These are phyloP conservation scores for Leishmania lainsoni DNA, from an alignment of 208 protist species.

Conservation along the genomic window DNA sequence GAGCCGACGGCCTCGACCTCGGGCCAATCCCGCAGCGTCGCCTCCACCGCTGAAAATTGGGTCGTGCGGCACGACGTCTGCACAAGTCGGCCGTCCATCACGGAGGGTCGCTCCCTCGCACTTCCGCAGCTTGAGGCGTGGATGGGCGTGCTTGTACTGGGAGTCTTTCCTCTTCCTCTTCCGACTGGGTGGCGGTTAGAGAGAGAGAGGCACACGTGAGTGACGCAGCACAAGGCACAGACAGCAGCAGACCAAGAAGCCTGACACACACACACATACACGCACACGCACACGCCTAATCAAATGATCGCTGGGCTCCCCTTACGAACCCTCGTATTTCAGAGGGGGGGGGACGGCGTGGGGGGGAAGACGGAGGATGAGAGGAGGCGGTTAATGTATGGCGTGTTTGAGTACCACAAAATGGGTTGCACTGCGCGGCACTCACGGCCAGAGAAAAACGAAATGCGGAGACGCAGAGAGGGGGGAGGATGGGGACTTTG, in stretches of 20 bases:
- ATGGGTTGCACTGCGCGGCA: background rate
- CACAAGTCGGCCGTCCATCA: constrained; percentile 43
- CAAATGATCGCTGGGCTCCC: background rate
- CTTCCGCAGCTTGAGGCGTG: background rate
- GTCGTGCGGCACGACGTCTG: constrained; percentile 58
- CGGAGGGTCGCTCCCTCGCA: background rate
- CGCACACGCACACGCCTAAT: background rate
- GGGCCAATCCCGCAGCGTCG: constrained; percentile 61
- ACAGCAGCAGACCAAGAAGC: background rate
- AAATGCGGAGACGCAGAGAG: background rate
- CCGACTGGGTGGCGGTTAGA: background rate
- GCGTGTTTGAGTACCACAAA: no score
- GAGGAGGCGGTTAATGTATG: no score
- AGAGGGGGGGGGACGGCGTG: no score
- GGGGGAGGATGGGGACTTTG: background rate
- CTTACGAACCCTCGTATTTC: no score
- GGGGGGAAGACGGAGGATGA: no score
- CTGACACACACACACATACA: background rate
- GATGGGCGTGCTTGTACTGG: background rate
- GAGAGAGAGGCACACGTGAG: background rate
- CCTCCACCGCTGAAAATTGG: constrained; percentile 76
- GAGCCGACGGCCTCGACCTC: constrained; percentile 84
- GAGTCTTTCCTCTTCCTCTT: background rate
- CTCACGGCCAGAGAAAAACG: background rate
- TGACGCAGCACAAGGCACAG: background rate